phyloP scores from a whole-genome alignment of 345 rosid genomes.

The Aquilaria yunnanensis region DNA sequence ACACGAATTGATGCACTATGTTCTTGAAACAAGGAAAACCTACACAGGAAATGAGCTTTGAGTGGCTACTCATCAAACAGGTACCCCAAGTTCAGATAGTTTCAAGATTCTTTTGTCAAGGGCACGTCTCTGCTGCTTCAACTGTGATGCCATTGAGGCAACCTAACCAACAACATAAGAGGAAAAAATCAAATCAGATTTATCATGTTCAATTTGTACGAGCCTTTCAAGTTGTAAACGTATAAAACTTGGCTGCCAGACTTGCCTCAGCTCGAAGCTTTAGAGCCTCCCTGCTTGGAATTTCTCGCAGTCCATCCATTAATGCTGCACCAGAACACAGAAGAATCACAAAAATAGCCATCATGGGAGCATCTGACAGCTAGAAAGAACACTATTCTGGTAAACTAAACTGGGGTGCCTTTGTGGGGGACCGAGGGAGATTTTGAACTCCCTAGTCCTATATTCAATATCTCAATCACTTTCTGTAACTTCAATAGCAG shows the following conservation, averaged over 20 bases:
- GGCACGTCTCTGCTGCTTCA: conserved; percentile 51
- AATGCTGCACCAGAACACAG: conserved; percentile 40
- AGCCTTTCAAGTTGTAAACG: no score
- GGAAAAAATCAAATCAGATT: neutral
- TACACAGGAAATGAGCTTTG: neutral
- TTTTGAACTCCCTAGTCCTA: no score
- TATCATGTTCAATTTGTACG: neutral
- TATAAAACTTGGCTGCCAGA: neutral
- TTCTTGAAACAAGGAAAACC: no score
- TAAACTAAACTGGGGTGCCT: neutral
- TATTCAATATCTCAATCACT: no score
- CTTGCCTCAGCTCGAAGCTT: conserved; percentile 93
- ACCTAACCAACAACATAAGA: conserved; percentile 36
- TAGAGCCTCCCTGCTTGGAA: conserved; percentile 84
- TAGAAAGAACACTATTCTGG: no score
- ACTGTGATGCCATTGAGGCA: conserved; percentile 66
- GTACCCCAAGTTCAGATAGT: conserved; percentile 78
- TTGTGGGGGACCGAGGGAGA: neutral
- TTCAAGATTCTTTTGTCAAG: conserved; percentile 65
- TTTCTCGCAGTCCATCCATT: conserved; percentile 88
- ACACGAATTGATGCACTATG: no score
- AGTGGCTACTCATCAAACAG: conserved; percentile 31
- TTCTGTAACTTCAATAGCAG: no score
- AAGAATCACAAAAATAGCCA: neutral
- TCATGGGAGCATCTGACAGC: no score